Evolutionary conservation across 2,329 filamentous ascomycete species (phyloP), one percentile per base, ranked within the genome.

Genomic region (Verticillium albo-atrum): DNA sequence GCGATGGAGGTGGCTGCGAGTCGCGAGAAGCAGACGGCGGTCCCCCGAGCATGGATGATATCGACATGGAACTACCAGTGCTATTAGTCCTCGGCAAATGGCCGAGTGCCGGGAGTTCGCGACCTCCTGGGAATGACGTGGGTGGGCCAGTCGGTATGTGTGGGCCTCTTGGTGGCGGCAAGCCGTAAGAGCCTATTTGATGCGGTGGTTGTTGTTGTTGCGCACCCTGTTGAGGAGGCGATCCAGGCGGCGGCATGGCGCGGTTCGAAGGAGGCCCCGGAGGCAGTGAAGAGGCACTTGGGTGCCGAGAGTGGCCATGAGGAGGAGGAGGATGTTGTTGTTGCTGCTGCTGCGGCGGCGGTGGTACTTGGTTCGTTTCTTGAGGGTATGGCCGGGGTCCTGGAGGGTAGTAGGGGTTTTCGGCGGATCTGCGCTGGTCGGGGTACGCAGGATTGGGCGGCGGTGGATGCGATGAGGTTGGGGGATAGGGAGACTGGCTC

Each of bases 31-130:
- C 70, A 3, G 76, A 71, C 42, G 77, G 74, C 54, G 81, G 79
- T 1, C 80, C 82, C 20, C 83, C 83, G 6, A 86, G 72, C 82
- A 86, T 85, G 6, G 82, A 80, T 1, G 82, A 84, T 70, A 86
- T 85, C 23, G 83, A 85, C 83, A 86, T 86, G 68, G 80, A 82
- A 68, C 81, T 83, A 51, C 79, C 77, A 0, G 75, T 74, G 58
- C 74, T 77, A 26, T 75, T 77, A 3, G 79, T 74, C 60, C 83
- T 76, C 27, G 79, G 70, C 23, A 86, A 71, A 14, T 80, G 75
- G 28, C 77, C 73, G 14, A 86, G 74, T 1, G 83, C 79, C 1
- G 82, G 81, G 15, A 84, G 71, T 59, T 83, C 79, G 61, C 86
- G 83, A 35, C 80, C 74, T 4, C 78, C 74, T 0, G 77, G 72